Percentiles rank a stretch among this genome's conserved stretches.
Evolutionary conservation across 2,329 filamentous ascomycete species (phyloP).

Genomic region (Bipolaris zeicola): DNA sequence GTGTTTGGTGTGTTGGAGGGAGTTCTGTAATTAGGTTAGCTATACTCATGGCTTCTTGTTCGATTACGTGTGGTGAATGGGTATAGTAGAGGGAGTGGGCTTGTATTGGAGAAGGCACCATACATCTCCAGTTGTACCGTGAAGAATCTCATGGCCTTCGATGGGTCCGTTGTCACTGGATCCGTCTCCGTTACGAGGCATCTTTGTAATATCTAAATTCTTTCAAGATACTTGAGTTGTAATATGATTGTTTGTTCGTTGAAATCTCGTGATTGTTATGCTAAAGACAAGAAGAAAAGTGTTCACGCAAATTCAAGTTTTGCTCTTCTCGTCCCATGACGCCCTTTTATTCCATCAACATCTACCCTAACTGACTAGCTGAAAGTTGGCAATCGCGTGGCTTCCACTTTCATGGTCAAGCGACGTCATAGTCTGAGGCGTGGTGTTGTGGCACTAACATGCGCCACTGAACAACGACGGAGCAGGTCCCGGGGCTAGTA

Average conservation of each 20-base stretch:
- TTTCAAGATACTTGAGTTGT: background rate
- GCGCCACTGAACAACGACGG: conserved; percentile 5
- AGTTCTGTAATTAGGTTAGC: conserved; percentile 13
- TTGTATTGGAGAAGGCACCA: background rate
- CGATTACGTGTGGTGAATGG: no score
- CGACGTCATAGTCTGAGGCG: conserved; percentile 11
- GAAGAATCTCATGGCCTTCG: conserved; percentile 47
- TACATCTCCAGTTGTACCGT: conserved; percentile 47
- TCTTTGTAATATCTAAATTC: conserved; percentile 11
- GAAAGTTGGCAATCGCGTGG: conserved; percentile 11
- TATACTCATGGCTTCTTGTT: background rate
- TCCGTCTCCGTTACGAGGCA: conserved; percentile 52
- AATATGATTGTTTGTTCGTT: background rate
- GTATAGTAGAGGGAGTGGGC: no score
- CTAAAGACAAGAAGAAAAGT: background rate
- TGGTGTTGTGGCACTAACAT: background rate
- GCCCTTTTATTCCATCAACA: conserved; percentile 1
- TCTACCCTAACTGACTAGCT: background rate
- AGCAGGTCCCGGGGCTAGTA: background rate
- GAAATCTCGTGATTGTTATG: background rate
- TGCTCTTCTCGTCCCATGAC: background rate
- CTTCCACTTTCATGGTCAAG: background rate
- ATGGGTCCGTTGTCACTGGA: conserved; percentile 49
- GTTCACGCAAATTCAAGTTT: background rate
- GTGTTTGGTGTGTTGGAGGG: conserved; percentile 44